Evolutionary conservation across 306 rosid species (phyloP), one percentile per base, ranked within the genome.

Genomic region (Cicer yamashitae): DNA sequence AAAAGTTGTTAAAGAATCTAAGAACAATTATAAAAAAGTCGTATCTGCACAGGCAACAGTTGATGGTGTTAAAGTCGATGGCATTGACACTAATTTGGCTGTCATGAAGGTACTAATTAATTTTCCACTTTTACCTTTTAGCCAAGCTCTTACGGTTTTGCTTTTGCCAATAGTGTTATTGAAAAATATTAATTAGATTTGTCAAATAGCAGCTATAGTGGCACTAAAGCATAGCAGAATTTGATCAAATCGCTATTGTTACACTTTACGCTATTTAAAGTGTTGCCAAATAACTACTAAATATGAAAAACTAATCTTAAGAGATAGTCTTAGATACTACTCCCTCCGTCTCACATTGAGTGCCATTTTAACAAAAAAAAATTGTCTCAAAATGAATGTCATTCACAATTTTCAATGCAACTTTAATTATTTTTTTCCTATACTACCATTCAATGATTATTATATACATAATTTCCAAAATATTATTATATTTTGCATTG

Each of bases 31-130:
- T 54, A 89, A 92, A 83, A 92, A 88, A 68, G 94, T 96, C 77
- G 92, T 85, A 22, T 84, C 86, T 64, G 99, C 98, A 57, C 97
- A 86, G 84, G 96, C 94, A 3, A 81, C 99, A 12, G 93, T 96
- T 61, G 90, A 96, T 38, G 99, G 93, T 81, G 98, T 91, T 73
- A 96, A 96, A 89, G 99, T 92, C 46, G 98, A 96, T 56, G 99
- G 99, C 48, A 81, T 96, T 47, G 99, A 92, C 82, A 89, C 96
- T 52, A 96, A 96, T 82, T 77, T 96, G 79, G 99, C 93, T 54
- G 88, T 96, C 78, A 89, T 96, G 99, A 96, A 90, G 99, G 99
- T 96, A 92, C 34, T 44, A 20, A 40, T 40, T 51, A 51, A 46
- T 61, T 60, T 37, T 71, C 67, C 73, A 70, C 37, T 22, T 48